Evolutionary conservation across 192 early-diverging fungal species (phyloP).

Genomic region (Backusella morwellensis): DNA sequence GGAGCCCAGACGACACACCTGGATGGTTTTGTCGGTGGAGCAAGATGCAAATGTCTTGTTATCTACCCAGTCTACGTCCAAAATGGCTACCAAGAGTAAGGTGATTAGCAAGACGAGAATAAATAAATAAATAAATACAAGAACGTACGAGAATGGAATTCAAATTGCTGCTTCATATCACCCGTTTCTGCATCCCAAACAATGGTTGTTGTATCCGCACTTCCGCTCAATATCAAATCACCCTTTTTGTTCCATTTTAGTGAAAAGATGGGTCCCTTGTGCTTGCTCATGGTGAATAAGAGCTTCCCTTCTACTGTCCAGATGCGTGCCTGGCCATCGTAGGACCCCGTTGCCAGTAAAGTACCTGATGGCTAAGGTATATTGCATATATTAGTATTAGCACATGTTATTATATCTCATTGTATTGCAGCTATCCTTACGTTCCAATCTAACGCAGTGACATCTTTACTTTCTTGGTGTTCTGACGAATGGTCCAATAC

Average conservation of each 20-base stretch:
- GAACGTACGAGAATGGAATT: slow-evolving; percentile 54
- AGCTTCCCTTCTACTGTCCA: slow-evolving; percentile 66
- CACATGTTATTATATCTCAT: not conserved
- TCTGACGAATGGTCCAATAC: slow-evolving; percentile 58
- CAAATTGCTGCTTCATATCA: slow-evolving; percentile 70
- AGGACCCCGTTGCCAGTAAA: slow-evolving; percentile 81
- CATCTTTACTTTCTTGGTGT: slow-evolving; percentile 59
- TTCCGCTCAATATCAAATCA: slow-evolving; percentile 69
- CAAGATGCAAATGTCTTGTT: slow-evolving; percentile 89
- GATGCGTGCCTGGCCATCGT: slow-evolving; percentile 82
- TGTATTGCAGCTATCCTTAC: slow-evolving; percentile 39
- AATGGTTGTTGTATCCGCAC: slow-evolving; percentile 75
- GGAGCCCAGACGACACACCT: slow-evolving; percentile 75
- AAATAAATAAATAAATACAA: too few relatives aligned
- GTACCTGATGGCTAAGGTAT: slow-evolving; percentile 63
- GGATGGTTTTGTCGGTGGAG: slow-evolving; percentile 77
- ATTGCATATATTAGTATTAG: too few relatives aligned
- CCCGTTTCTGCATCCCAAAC: slow-evolving; percentile 86
- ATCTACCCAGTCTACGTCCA: slow-evolving; percentile 94
- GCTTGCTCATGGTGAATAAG: slow-evolving; percentile 53
- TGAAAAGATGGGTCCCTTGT: slow-evolving; percentile 79
- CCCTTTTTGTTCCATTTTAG: slow-evolving; percentile 87
- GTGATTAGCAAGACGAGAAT: not conserved
- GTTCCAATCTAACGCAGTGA: slow-evolving; percentile 87
- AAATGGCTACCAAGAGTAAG: slow-evolving; percentile 44